Conservation (phyloP, 2,329 filamentous ascomycete genomes). For the Aspergillus viridinutans region DNA sequence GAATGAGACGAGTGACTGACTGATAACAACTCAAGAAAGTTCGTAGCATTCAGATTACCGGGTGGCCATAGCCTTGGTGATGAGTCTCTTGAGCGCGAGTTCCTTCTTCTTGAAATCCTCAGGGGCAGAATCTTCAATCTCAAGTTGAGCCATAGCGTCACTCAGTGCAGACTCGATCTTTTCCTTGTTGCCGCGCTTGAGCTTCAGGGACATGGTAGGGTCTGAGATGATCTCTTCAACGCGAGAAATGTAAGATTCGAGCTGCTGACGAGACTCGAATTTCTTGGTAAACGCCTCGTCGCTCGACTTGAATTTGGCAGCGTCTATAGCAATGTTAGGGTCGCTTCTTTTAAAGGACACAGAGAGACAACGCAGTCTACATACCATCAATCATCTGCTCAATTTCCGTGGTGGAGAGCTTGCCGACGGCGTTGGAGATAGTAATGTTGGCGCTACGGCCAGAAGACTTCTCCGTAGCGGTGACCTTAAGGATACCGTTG, state of each 20-base stretch:
- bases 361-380: conserved; percentile 16
- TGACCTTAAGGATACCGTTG: conserved; percentile 99
- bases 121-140: conserved; percentile 84
- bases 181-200: conserved; percentile 99
- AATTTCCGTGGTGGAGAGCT: conserved; percentile 90
- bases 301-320: conserved; percentile 96
- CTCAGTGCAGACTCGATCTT: conserved; percentile 97
- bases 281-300: conserved; percentile 99
- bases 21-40: neutral
- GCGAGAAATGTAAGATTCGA: conserved; percentile 97
- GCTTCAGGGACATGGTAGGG: conserved; percentile 89
- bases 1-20: neutral
- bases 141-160: conserved; percentile 95
- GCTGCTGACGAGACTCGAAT: conserved; percentile 98
- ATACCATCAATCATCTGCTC: conserved; percentile 92
- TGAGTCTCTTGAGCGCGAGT: conserved; percentile 91
- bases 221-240: conserved; percentile 99
- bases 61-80: conserved; percentile 97
- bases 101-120: conserved; percentile 99
- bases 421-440: conserved; percentile 98
- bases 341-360: neutral
- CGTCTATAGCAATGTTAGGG: conserved; percentile 52
- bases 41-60: conserved; percentile 52
- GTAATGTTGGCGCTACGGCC: conserved; percentile 99
- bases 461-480: conserved; percentile 97